phyloP scores from a whole-genome alignment of 2,329 filamentous ascomycete genomes.

The Hypoxylon sp. region DNA sequence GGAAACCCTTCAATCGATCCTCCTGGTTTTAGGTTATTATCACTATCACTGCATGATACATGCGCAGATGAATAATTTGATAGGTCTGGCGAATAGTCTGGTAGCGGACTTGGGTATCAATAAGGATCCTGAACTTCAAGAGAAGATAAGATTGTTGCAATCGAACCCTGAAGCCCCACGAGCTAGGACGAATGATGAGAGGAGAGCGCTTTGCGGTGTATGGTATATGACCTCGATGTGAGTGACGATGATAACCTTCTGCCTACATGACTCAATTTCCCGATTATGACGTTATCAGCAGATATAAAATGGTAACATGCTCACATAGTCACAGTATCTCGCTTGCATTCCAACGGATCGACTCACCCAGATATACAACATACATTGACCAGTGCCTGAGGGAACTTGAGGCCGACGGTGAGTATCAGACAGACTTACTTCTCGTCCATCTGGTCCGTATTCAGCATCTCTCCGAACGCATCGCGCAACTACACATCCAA shows the following conservation, averaged over 20 bases:
- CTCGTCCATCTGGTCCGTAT: constrained; percentile 65
- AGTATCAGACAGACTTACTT: constrained; percentile 64
- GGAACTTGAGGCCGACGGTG: constrained; percentile 60
- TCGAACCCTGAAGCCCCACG: constrained; percentile 58
- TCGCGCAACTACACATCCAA: constrained; percentile 59
- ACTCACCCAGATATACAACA: constrained; percentile 66
- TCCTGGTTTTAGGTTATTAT: constrained; percentile 67
- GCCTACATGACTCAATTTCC: neutral
- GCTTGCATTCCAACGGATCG: constrained; percentile 61
- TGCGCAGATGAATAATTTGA: constrained; percentile 66
- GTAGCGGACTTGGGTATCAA: constrained; percentile 65
- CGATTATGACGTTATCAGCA: neutral
- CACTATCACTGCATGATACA: constrained; percentile 70
- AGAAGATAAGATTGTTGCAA: constrained; percentile 62
- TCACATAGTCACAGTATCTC: constrained; percentile 56
- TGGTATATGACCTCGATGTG: constrained; percentile 70
- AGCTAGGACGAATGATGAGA: constrained; percentile 66
- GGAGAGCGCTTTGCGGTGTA: constrained; percentile 66
- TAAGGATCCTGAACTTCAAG: constrained; percentile 58
- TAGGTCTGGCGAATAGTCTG: constrained; percentile 65
- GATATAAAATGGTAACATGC: neutral
- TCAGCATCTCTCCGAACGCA: constrained; percentile 67
- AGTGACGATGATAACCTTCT: constrained; percentile 44
- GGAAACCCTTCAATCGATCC: constrained; percentile 65
- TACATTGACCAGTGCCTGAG: constrained; percentile 68